Evolutionary conservation across 805 yeast species (phyloP).

Genomic region (Cyberlindnera japonica): DNA sequence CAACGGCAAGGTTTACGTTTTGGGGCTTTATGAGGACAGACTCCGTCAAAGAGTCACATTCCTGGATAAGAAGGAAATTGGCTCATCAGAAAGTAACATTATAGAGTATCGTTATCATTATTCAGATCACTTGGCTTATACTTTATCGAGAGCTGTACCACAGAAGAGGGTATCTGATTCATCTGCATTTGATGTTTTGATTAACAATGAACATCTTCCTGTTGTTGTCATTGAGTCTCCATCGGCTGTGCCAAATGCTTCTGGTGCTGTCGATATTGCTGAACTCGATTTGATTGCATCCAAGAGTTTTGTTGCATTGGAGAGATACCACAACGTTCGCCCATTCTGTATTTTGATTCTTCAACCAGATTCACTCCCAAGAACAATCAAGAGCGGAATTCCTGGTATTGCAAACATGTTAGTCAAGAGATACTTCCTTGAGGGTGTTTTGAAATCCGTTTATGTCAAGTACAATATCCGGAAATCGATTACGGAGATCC

Average conservation of each 20-base stretch:
- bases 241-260: constrained; percentile 36
- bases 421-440: constrained; percentile 70
- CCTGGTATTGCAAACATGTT: constrained; percentile 89
- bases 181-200: constrained; percentile 80
- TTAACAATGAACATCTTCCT: constrained; percentile 72
- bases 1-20: constrained; percentile 81
- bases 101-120: constrained; percentile 62
- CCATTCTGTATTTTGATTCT: constrained; percentile 80
- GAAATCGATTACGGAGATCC: constrained; percentile 58
- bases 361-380: constrained; percentile 76
- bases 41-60: constrained; percentile 72
- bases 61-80: constrained; percentile 53
- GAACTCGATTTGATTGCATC: constrained; percentile 48
- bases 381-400: constrained; percentile 80
- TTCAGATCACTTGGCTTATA: constrained; percentile 80
- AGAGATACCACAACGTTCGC: constrained; percentile 64
- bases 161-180: constrained; percentile 77
- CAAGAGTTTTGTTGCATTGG: constrained; percentile 42
- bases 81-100: constrained; percentile 1
- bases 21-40: constrained; percentile 90
- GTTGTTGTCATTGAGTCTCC: constrained; percentile 81
- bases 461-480: constrained; percentile 76
- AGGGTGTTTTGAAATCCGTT: constrained; percentile 74
- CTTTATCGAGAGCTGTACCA: constrained; percentile 70
- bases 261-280: constrained; percentile 32